These are phyloP conservation scores for Wolfiporia cocos DNA, from an alignment of 1,284 basidiomycete species.

Conservation along the genomic window DNA sequence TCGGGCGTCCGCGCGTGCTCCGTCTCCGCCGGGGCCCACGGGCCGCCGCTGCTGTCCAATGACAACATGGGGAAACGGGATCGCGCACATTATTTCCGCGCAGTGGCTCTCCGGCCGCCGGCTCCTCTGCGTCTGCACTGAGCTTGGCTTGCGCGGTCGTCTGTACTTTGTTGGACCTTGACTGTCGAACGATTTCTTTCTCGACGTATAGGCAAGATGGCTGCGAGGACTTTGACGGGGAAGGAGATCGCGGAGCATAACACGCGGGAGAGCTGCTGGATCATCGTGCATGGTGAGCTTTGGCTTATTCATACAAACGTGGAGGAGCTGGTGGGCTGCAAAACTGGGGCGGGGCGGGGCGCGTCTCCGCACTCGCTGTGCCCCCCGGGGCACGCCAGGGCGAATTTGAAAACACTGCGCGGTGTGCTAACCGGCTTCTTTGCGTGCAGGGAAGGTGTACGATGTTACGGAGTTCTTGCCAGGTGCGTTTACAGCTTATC, in stretches of 20 bases:
- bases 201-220: too few species aligned
- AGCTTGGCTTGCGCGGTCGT: too few species aligned
- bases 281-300: slow-evolving; percentile 73
- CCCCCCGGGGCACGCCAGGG: too few species aligned
- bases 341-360: too few species aligned
- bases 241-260: slow-evolving; percentile 68
- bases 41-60: background rate
- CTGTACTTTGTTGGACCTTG: too few species aligned
- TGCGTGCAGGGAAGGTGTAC: slow-evolving; percentile 50
- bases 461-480: slow-evolving; percentile 76
- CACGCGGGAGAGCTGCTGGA: slow-evolving; percentile 63
- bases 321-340: too few species aligned
- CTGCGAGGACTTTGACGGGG: slow-evolving; percentile 33
- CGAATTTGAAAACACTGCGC: too few species aligned
- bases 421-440: slow-evolving; percentile 4
- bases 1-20: slow-evolving; percentile 1
- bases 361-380: too few species aligned
- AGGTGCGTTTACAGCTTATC: slow-evolving; percentile 28
- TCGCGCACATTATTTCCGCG: background rate
- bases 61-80: background rate
- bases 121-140: too few species aligned
- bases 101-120: background rate
- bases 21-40: slow-evolving; percentile 7
- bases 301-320: too few species aligned
- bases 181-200: too few species aligned